Base-by-base conservation (phyloP, 495 filamentous ascomycete species). In the Hypoxylon trugodes region DNA sequence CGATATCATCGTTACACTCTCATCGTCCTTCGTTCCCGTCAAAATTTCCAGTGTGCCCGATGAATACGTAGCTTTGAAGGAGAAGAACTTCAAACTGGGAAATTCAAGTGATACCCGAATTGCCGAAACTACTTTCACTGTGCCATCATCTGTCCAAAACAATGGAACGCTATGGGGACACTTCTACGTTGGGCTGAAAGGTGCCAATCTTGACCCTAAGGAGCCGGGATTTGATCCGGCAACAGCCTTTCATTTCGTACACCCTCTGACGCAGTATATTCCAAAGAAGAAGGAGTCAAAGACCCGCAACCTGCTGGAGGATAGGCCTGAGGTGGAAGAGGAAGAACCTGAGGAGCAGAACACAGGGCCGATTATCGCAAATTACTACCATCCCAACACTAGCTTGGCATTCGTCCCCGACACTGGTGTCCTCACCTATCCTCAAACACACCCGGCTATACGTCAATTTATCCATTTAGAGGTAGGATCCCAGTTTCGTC, bases 121-220 rank as follows among this genome's bases (percentile, higher is more conserved):
- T 49, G 84, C 91, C 35, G 87, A 92, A 42, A 90, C 89, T n/a
- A 84, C 79, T 33, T 90, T 98, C 69, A 73, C 81, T 24, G 84
- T 98, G 6, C 94, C 95, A 2, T 82, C 82, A 60, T 77, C 85
- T 22, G 93, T 96, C 1, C 92, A 97, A 75, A 84, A 92, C 52
- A 98, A 98, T 71, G 93, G 91, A 28, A 97, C 95, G 1, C 80
- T 98, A 9, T 98, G 90, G 86, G 93, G 89, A 5, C 95, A 98
- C 73, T 94, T 97, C 68, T 96, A 91, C 66, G 79, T 98, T 59
- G 90, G 84, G 7, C 82, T 94, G 38, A 80, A 87, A 4, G 94
- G 93, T 10, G 79, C 83, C 41, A 76, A 83, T 18, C 73, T 96
- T 18, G 96, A 98, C 67, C 95, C 95, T 1, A 78, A 81, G 3